A percentile compares a stretch with the other conserved stretches of the same genome.
Conservation (phyloP, 192 early-diverging fungal genomes). For the Linnemannia exigua region DNA sequence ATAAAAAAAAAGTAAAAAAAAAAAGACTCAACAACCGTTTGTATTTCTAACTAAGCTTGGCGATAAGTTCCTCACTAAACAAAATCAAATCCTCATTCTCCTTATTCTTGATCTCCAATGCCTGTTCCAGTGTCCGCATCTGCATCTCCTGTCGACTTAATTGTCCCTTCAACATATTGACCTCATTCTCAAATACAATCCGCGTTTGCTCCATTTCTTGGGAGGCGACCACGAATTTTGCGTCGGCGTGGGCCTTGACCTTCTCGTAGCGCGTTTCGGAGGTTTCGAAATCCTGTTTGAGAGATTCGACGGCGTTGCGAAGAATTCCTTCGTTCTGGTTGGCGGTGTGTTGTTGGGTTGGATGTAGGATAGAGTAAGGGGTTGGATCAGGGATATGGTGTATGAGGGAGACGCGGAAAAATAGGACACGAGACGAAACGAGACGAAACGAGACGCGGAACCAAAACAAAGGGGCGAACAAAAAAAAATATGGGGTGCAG, state of each 20-base stretch:
- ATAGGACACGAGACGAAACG: neutral
- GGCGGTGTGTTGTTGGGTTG: neutral
- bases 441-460: neutral
- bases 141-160: slow-evolving; percentile 44
- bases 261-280: slow-evolving; percentile 45
- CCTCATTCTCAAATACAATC: slow-evolving; percentile 35
- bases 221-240: slow-evolving; percentile 23
- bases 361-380: neutral
- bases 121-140: slow-evolving; percentile 44
- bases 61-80: slow-evolving; percentile 48
- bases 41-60: slow-evolving; percentile 44
- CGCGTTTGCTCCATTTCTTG: slow-evolving; percentile 45
- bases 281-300: slow-evolving; percentile 55
- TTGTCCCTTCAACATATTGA: slow-evolving; percentile 31
- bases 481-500: neutral
- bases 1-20: no score
- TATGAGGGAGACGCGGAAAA: neutral
- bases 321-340: slow-evolving; percentile 43
- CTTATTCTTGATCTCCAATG: slow-evolving; percentile 47
- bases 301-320: slow-evolving; percentile 45
- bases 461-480: neutral
- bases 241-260: slow-evolving; percentile 40
- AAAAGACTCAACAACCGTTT: no score
- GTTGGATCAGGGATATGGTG: neutral
- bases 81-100: slow-evolving; percentile 54